Evolutionary conservation across 805 yeast genomes (phyloP), one percentile per base, ranked within the genome.

Genomic region (Lachancea kluyveri): DNA sequence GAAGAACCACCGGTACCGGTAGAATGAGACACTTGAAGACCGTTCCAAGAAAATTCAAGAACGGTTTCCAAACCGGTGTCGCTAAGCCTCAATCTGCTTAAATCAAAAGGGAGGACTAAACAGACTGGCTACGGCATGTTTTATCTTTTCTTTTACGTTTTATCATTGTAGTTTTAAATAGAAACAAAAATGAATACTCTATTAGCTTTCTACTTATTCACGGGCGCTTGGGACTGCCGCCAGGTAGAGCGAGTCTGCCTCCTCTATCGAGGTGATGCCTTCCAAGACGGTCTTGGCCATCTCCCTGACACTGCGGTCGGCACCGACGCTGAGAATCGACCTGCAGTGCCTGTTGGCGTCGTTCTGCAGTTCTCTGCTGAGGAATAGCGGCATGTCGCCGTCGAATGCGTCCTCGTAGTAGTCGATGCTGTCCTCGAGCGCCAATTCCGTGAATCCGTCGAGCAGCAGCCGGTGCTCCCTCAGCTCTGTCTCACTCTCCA

Each of bases 1-100:
- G 98, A 85, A 82, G 83, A 71, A 92, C 98, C 57, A 88, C 96
- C 58, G 98, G 98, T 78, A 79, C 97, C 68, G 98, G 98, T 74
- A 94, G 98, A 77, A 85, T 86, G 94, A 76, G 88, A 69, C 77
- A 90, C 87, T 79, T 92, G 72, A 92, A 90, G 79, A 80, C 79
- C 72, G 95, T 92, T 59, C 72, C 92, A 57, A 88, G 97, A 80
- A 85, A 87, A 77, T 90, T 90, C 84, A 85, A 88, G 84, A 90
- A 90, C 80, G 94, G 87, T 68, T 92, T 92, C 96, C 96, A 85
- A 72, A 66, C 95, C 60, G 85, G 87, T 67, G 74, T 68, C 54
- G 77, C 79, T 56, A 68, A 73, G 70, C 70, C 81, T 59, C 70
- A 70, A 66, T 62, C 79, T 52, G 79, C 76, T 61, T 74, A 75